These are phyloP conservation scores for Dysphania ambrosioides DNA, from an alignment of 148 eudicot genomes.

Conservation along the genomic window DNA sequence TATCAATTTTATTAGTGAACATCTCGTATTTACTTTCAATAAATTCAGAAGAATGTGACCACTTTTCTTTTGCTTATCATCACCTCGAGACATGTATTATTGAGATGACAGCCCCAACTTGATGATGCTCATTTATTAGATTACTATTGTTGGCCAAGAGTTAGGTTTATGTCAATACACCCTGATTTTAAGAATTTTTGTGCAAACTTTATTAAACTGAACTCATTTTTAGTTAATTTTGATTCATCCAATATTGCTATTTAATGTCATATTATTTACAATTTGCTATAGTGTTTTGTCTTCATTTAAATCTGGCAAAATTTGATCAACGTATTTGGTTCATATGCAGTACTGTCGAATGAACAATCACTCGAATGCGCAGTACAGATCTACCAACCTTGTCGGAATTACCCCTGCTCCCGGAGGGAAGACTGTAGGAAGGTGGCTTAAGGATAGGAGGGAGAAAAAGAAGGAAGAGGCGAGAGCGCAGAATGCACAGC, in stretches of 20 bases:
- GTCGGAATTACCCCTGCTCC: conserved; percentile 25
- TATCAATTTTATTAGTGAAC: neutral
- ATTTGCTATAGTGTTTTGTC: too few species aligned
- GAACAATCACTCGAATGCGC: conserved; percentile 48
- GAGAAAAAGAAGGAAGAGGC: conserved; percentile 95
- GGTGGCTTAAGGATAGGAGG: conserved; percentile 87
- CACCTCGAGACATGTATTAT: conserved; percentile 22
- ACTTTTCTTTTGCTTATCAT: conserved; percentile 1
- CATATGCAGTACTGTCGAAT: conserved; percentile 55
- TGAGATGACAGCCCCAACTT: conserved; percentile 28
- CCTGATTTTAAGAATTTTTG: conserved; percentile 13
- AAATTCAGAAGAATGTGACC: conserved; percentile 28
- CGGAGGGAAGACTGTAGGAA: conserved; percentile 87
- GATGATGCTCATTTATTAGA: conserved; percentile 23
- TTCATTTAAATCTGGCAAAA: neutral
- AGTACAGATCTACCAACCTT: conserved; percentile 40
- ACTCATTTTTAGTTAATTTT: neutral
- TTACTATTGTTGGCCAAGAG: neutral
- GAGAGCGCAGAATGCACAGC: conserved; percentile 76
- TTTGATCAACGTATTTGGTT: neutral
- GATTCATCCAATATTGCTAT: neutral
- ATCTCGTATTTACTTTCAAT: conserved; percentile 4
- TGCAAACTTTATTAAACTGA: neutral
- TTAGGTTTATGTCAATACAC: conserved; percentile 27
- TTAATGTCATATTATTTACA: neutral